Conservation (phyloP, 2,329 filamentous ascomycete species). For the Xylaria digitata region DNA sequence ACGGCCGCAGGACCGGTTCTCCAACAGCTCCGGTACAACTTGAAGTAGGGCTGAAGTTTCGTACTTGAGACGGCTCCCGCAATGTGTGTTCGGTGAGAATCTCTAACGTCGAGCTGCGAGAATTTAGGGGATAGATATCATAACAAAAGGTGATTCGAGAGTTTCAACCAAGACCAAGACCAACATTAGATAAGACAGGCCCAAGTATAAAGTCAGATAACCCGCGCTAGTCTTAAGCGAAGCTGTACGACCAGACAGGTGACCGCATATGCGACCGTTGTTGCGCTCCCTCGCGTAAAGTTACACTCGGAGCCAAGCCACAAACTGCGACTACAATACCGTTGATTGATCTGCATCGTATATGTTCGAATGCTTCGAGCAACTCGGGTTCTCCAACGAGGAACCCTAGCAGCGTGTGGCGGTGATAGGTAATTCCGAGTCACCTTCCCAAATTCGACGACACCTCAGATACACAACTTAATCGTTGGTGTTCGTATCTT, state of each 20-base stretch:
- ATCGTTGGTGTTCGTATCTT: background rate
- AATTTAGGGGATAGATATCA: background rate
- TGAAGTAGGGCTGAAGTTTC: background rate
- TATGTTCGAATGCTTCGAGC: background rate
- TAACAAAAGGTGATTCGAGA: background rate
- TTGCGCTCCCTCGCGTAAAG: background rate
- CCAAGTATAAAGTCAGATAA: constrained; percentile 17
- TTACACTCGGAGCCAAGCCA: constrained; percentile 15
- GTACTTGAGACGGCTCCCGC: background rate
- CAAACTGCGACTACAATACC: background rate
- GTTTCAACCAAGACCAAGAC: background rate
- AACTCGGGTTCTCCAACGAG: background rate
- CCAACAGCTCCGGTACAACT: constrained; percentile 6
- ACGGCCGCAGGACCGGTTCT: constrained; percentile 1
- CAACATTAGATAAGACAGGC: constrained; percentile 15
- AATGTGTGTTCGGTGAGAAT: background rate
- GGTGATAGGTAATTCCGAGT: background rate
- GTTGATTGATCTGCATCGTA: constrained; percentile 8
- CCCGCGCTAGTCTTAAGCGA: constrained; percentile 19
- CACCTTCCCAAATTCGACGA: background rate
- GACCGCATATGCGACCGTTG: constrained; percentile 9
- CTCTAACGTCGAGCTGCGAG: background rate
- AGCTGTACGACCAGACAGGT: background rate
- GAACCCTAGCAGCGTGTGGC: background rate
- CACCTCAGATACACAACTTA: background rate